These are phyloP conservation scores for Typha latifolia DNA, from an alignment of 176 grass and related monocot species.

Conservation along the genomic window DNA sequence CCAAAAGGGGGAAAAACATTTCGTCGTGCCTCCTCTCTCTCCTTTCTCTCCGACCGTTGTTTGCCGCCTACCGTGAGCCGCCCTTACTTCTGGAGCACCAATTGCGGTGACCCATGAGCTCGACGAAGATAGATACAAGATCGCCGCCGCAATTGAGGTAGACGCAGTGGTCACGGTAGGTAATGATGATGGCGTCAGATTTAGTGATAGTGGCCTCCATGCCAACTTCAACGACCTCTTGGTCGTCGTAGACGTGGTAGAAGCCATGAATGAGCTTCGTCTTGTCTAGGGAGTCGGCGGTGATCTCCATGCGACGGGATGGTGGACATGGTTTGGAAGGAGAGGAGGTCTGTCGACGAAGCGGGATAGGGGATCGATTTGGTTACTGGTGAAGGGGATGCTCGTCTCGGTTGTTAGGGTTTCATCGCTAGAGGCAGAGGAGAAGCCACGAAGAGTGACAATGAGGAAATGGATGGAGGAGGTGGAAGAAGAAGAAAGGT, in stretches of 20 bases:
- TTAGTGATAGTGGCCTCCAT: no score
- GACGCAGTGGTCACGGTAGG: conserved; percentile 83
- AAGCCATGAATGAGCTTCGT: no score
- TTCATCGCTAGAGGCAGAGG: no score
- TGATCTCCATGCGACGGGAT: conserved; percentile 80
- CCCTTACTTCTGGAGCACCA: conserved; percentile 67
- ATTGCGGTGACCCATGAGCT: conserved; percentile 74
- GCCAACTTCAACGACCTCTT: no score
- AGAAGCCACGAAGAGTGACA: conserved; percentile 18
- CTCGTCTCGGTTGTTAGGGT: no score
- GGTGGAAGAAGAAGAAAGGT: conserved; percentile 22
- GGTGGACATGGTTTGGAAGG: conserved; percentile 52
- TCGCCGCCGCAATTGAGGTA: conserved; percentile 55
- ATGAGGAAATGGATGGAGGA: conserved; percentile 29
- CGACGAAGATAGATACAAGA: conserved; percentile 47
- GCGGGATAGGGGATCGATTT: conserved; percentile 20
- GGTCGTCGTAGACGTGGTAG: no score
- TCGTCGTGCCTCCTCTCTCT: no score
- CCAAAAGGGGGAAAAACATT: no score
- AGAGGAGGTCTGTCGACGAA: conserved; percentile 28
- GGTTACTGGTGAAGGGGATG: no score
- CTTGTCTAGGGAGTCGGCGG: conserved; percentile 89
- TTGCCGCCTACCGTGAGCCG: no score
- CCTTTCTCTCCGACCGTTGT: no score
- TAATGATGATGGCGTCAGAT: conserved; percentile 63